Evolutionary conservation across 1,139 yeast species (phyloP).

Genomic region (Diutina rugosa): DNA sequence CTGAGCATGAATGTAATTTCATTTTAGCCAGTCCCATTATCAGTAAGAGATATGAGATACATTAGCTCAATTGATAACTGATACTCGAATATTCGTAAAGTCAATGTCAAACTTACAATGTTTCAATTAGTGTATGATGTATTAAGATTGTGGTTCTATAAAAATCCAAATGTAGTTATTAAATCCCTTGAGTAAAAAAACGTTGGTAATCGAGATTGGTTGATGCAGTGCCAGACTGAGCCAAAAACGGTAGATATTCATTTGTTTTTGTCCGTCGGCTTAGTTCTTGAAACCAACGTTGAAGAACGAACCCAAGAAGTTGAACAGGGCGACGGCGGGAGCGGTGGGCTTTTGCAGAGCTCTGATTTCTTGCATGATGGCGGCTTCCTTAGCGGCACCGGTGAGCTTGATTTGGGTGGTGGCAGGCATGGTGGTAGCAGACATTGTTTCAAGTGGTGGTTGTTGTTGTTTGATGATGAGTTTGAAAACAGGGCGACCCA

Average conservation of each 20-base stretch:
- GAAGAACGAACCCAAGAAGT: conserved; percentile 1
- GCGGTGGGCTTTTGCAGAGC: background rate
- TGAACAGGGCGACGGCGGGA: background rate
- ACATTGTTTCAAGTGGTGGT: background rate
- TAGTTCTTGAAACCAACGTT: conserved; percentile 1
- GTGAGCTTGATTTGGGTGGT: background rate
- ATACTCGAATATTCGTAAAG: no score
- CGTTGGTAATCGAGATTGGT: no score
- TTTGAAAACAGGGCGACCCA: background rate
- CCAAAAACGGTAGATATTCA: background rate
- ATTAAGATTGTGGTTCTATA: background rate
- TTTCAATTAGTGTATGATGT: background rate
- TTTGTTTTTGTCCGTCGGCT: background rate
- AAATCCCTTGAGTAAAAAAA: background rate
- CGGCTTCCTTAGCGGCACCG: conserved; percentile 2
- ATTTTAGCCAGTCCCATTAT: no score
- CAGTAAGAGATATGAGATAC: no score
- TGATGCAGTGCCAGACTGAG: background rate
- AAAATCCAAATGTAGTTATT: background rate
- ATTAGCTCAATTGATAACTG: background rate
- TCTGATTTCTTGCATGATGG: background rate
- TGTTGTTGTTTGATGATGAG: background rate
- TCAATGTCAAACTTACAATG: no score
- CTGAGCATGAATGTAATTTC: no score
- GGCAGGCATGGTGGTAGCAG: background rate